phyloP scores from a whole-genome alignment of 768 basidiomycete species.

The Naganishia vaughanmartiniae region DNA sequence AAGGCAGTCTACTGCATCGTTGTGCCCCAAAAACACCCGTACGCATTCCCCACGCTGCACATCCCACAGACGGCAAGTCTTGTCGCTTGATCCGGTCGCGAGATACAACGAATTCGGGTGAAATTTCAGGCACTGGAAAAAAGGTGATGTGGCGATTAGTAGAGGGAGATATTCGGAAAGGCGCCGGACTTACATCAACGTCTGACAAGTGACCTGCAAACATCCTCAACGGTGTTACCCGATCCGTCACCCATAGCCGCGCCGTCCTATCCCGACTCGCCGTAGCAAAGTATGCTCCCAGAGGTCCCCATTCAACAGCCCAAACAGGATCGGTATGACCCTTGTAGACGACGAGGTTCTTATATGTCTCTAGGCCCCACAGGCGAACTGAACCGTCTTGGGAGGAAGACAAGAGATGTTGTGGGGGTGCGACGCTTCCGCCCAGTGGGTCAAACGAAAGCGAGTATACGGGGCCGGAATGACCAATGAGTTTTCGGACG shows the following conservation, averaged over 20 bases:
- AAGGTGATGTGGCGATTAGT: background rate
- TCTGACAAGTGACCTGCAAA: slow-evolving; percentile 96
- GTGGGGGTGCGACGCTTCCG: slow-evolving; percentile 81
- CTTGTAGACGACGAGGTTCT: slow-evolving; percentile 87
- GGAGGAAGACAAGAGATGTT: slow-evolving; percentile 83
- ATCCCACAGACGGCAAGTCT: slow-evolving; percentile 95
- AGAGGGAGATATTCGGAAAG: slow-evolving; percentile 5
- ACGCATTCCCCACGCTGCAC: slow-evolving; percentile 92
- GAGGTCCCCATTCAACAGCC: slow-evolving; percentile 98
- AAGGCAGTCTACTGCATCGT: slow-evolving; percentile 77
- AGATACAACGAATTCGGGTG: slow-evolving; percentile 97
- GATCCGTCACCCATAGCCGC: slow-evolving; percentile 91
- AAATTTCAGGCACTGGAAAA: slow-evolving; percentile 78
- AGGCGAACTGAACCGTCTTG: slow-evolving; percentile 85
- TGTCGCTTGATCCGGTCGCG: slow-evolving; percentile 93
- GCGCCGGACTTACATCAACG: slow-evolving; percentile 73
- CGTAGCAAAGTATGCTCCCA: slow-evolving; percentile 97
- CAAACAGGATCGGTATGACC: slow-evolving; percentile 92
- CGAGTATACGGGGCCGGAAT: slow-evolving; percentile 93
- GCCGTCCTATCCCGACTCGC: slow-evolving; percentile 92
- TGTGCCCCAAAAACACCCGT: slow-evolving; percentile 92
- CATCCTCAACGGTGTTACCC: slow-evolving; percentile 77
- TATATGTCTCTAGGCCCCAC: slow-evolving; percentile 94
- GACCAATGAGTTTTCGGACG: slow-evolving; percentile 92
- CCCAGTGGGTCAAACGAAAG: slow-evolving; percentile 87